A percentile compares a stretch with the other conserved stretches of the same genome.
phyloP scores from a whole-genome alignment of 1,139 yeast genomes.

The Arxiozyma heterogenica region DNA sequence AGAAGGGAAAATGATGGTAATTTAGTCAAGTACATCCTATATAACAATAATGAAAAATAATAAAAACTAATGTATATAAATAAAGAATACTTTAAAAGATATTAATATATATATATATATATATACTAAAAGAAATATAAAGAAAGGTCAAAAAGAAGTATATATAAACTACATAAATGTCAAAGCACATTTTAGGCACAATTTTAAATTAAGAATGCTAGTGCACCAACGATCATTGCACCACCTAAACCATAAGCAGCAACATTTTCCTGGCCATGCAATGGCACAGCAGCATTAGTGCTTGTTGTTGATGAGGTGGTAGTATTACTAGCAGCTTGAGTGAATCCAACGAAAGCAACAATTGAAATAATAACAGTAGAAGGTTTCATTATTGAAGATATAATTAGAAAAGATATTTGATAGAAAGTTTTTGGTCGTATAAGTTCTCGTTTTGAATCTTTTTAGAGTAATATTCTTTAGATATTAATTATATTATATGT shows the following conservation, averaged over 20 bases:
- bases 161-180: background rate
- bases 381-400: conserved; percentile 7
- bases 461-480: background rate
- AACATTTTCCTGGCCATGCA: conserved; percentile 3
- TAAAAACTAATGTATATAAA: background rate
- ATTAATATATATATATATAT: background rate
- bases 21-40: conserved; percentile 23
- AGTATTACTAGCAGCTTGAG: conserved; percentile 6
- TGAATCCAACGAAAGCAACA: conserved; percentile 6
- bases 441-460: background rate
- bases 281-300: conserved; percentile 4
- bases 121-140: background rate
- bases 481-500: too few species aligned
- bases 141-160: background rate
- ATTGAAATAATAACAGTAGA: conserved; percentile 7
- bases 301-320: background rate
- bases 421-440: background rate
- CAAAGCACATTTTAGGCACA: background rate
- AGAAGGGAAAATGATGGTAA: conserved; percentile 23
- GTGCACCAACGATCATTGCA: conserved; percentile 9
- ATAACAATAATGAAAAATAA: conserved; percentile 12
- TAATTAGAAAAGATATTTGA: background rate
- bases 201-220: conserved; percentile 7
- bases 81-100: background rate
- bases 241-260: conserved; percentile 7